Conservation (phyloP, 345 rosid genomes). For the Citrus reticulata region DNA sequence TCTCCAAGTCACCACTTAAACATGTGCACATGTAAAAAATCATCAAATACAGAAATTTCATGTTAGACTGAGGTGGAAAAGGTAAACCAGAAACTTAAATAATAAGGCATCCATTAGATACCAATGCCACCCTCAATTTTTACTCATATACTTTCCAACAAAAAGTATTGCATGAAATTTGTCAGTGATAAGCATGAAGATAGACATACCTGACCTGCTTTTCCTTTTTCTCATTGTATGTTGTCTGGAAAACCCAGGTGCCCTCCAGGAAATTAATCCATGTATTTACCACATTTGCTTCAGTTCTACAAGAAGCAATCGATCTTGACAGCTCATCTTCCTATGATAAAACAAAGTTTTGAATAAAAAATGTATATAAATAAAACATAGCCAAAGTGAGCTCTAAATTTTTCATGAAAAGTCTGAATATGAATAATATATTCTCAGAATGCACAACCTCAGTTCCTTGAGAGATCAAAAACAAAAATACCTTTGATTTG, state of each 20-base stretch:
- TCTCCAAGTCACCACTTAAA: conserved; percentile 71
- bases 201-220: conserved; percentile 71
- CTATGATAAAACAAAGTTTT: conserved; percentile 32
- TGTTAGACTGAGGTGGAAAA: neutral
- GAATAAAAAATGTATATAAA: neutral
- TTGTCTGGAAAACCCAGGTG: conserved; percentile 55
- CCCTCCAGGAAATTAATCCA: conserved; percentile 74
- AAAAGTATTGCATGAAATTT: conserved; percentile 1
- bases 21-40: conserved; percentile 18
- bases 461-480: neutral
- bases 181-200: neutral
- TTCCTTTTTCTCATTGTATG: conserved; percentile 45
- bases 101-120: neutral
- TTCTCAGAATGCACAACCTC: neutral
- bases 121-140: neutral
- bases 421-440: neutral
- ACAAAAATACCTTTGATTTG: conserved; percentile 57
- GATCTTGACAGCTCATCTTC: conserved; percentile 86
- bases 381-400: neutral
- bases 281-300: conserved; percentile 67
- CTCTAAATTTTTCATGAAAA: neutral
- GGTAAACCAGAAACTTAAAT: neutral
- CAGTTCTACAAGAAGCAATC: conserved; percentile 55
- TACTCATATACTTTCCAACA: conserved; percentile 3
- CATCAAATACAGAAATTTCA: conserved; percentile 12